Evolutionary conservation across 129 eudicot species (phyloP), one percentile per base, ranked within the genome.

Genomic region (Escallonia herrerae): DNA sequence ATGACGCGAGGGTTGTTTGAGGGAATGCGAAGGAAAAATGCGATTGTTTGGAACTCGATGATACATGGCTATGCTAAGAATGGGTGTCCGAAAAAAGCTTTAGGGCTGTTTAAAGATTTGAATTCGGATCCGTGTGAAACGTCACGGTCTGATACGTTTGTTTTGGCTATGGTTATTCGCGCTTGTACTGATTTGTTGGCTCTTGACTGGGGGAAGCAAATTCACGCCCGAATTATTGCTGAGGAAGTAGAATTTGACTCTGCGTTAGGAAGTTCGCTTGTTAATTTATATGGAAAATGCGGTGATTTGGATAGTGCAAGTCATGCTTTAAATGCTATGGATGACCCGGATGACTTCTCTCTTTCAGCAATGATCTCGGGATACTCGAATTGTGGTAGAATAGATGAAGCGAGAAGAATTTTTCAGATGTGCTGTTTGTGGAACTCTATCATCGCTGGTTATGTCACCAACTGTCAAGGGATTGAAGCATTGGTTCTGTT

Each of bases 201-300:
- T 64, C 72, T 89, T 72, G 79, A 76, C 3, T 69, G 63, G 56
- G 99, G 95, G 44, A 93, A 86, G 69, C 83, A 77, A 66, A 60
- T 86, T 77, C 99, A 93, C 67, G 80, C 77, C 2, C 75, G 60
- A 41, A 57, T 86, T 57, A 55, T 86, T 38, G 72, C 76, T 41
- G 58, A 74, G 63, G 74, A 67, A 10, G 83, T 93, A 33, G 63
- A 83, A 12, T 63, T 82, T 65, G 99, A 93, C 59, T 46, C 80
- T 0, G 90, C 83, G 5, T 81, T 93, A 49, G 91, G 79, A 43
- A 85, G 96, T 72, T 80, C 99, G 42, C 79, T 89, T 22, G 86
- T 89, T 8, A 89, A 93, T 64, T 69, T 93, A 90, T 93, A 93
- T 40, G 90, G 95, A 37, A 93, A 93, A 73, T 86, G 93, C 65